Conservation (phyloP, 148 eudicot species). For the Chenopodium album region DNA sequence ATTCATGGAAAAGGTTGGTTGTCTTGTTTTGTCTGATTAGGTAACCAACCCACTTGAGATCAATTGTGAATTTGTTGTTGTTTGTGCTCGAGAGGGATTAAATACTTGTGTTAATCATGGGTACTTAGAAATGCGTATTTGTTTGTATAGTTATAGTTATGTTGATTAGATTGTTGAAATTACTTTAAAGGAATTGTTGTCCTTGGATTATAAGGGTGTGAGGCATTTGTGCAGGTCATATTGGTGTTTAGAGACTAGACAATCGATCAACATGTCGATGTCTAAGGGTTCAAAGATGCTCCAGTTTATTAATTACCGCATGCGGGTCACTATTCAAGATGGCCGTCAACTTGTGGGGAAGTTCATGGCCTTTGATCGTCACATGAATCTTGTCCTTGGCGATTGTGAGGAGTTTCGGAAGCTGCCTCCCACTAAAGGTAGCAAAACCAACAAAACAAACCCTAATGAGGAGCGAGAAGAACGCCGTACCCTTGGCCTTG, state of each 20-base stretch:
- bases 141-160: neutral
- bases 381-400: constrained; percentile 96
- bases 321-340: constrained; percentile 90
- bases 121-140: too few relatives aligned
- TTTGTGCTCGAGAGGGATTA: too few relatives aligned
- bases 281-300: constrained; percentile 96
- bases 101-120: too few relatives aligned
- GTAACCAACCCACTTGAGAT: too few relatives aligned
- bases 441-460: constrained; percentile 31
- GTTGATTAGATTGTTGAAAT: neutral
- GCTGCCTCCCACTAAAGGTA: constrained; percentile 67
- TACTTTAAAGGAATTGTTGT: neutral
- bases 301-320: constrained; percentile 92
- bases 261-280: constrained; percentile 69
- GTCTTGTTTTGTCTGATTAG: too few relatives aligned
- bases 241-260: neutral
- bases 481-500: constrained; percentile 87
- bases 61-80: too few relatives aligned
- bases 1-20: too few relatives aligned
- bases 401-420: constrained; percentile 95
- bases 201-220: neutral
- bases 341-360: constrained; percentile 89
- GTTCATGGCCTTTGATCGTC: constrained; percentile 98
- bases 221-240: constrained; percentile 3
- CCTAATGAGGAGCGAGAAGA: constrained; percentile 56